Evolutionary conservation across 192 early-diverging fungal genomes (phyloP), one percentile per base, ranked within the genome.

Genomic region (Phycomyces nitens): DNA sequence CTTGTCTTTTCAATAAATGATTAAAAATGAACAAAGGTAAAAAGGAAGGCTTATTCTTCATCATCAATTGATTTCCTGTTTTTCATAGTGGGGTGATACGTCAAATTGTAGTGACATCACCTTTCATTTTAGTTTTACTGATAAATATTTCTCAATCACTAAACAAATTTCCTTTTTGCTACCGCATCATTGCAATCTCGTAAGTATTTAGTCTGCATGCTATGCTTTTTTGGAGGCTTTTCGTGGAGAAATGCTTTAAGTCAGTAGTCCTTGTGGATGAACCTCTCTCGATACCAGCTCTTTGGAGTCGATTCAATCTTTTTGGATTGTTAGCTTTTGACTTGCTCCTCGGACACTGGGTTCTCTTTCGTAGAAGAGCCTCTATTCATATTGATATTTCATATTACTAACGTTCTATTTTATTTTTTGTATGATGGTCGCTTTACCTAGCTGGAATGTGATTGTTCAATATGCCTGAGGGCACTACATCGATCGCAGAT

Each of bases 211-310:
- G 24, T 54, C 26, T 54, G 53, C 24, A 27, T 54, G 26, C 53
- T 54, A 24, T 54, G 53, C 23, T 54, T 54, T 0, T 54, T 54
- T 54, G 53, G 53, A 29, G 5, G 53, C 53, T 54, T 14, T 54
- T 54, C 50, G 53, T 26, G 53, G 9, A 54, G 53, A 54, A 29
- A 54, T 54, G 16, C 6, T 29, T 54, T 54, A 24, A 54, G 53
- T 54, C 53, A 54, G 53, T 54, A 54, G 53, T 54, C 53, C 26
- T 54, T 54, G 26, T 29, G 53, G 53, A 27, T 54, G 53, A 54
- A 54, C 53, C 53, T 54, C 53, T 54, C 53, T 54, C 53, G 53
- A 54, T 54, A 54, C 53, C 53, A 54, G 16, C 7, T 27, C 53
- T 26, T 54, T 54, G 53, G 50, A 20, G 50, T 52, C 50, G 50